Percentiles rank a stretch among this genome's conserved stretches.
Evolutionary conservation across 495 filamentous ascomycete genomes (phyloP).

Genomic region (Aspergillus asperescens): DNA sequence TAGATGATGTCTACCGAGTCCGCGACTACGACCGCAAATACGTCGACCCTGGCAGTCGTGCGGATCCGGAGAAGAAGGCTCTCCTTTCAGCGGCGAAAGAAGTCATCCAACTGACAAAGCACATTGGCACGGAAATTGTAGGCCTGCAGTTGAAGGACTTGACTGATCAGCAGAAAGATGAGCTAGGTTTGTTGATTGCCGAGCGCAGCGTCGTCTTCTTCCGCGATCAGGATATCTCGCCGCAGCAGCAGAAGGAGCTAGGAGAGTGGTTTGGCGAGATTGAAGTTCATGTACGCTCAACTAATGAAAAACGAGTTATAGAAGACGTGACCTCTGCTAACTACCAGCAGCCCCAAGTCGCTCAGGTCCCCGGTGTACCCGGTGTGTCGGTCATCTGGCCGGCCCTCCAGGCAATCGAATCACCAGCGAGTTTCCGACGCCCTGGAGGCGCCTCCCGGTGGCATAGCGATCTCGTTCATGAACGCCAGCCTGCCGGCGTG

Average conservation of each 20-base stretch:
- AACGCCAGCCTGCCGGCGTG: conserved; percentile 63
- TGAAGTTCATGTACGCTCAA: conserved; percentile 54
- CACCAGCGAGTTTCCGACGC: conserved; percentile 51
- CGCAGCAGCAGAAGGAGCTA: conserved; percentile 62
- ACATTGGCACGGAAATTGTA: conserved; percentile 69
- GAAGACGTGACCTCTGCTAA: neutral
- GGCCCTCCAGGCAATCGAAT: conserved; percentile 53
- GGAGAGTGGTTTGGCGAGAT: conserved; percentile 62
- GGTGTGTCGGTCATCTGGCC: conserved; percentile 67
- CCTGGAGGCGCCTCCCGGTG: conserved; percentile 61
- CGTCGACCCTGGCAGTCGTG: conserved; percentile 57
- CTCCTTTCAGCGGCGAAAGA: conserved; percentile 59
- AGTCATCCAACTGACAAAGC: conserved; percentile 58
- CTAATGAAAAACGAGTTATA: neutral
- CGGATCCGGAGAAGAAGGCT: conserved; percentile 62
- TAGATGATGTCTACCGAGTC: conserved; percentile 62
- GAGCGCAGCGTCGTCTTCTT: conserved; percentile 74
- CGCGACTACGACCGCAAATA: conserved; percentile 53
- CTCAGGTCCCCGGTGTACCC: conserved; percentile 61
- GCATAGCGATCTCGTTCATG: conserved; percentile 69
- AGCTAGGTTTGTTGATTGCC: conserved; percentile 65
- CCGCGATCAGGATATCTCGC: conserved; percentile 63
- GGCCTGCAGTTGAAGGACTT: conserved; percentile 65
- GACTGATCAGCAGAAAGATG: conserved; percentile 61
- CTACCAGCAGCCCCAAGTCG: conserved; percentile 55